Conservation (phyloP, 2,329 filamentous ascomycete species). For the Cercospora berteroae region DNA sequence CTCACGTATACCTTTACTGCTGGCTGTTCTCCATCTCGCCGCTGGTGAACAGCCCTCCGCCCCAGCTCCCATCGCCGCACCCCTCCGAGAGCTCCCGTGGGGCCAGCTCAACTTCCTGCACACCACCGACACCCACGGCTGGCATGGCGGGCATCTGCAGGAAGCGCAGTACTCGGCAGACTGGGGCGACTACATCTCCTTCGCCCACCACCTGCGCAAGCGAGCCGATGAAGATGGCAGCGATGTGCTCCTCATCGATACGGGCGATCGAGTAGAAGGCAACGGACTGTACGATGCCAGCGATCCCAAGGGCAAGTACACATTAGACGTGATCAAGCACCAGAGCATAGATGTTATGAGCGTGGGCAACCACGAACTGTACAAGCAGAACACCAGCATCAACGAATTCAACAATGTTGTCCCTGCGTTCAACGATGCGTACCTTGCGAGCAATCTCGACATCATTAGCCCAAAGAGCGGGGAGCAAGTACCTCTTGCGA, state of each 20-base stretch:
- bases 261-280: constrained; percentile 87
- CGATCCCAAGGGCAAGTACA: constrained; percentile 80
- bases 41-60: constrained; percentile 70
- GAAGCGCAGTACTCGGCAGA: constrained; percentile 93
- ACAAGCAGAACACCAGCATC: constrained; percentile 73
- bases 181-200: constrained; percentile 97
- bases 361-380: constrained; percentile 93
- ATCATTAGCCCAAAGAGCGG: constrained; percentile 73
- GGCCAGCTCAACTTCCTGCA: constrained; percentile 94
- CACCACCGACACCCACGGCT: constrained; percentile 92
- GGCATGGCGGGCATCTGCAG: constrained; percentile 88
- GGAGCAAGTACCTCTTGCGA: constrained; percentile 71
- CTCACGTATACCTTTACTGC: constrained; percentile 17
- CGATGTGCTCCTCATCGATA: constrained; percentile 91
- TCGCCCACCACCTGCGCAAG: constrained; percentile 75
- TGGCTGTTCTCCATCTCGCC: constrained; percentile 30
- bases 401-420: constrained; percentile 78
- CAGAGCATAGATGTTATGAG: constrained; percentile 82
- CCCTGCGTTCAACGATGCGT: constrained; percentile 75
- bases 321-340: constrained; percentile 80
- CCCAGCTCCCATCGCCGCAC: constrained; percentile 71
- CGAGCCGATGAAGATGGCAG: constrained; percentile 74
- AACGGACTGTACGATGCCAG: constrained; percentile 94
- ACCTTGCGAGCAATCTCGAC: constrained; percentile 90
- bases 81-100: constrained; percentile 81